Evolutionary conservation across 139 green algal species (phyloP).

Genomic region (Coelastrella sp.): DNA sequence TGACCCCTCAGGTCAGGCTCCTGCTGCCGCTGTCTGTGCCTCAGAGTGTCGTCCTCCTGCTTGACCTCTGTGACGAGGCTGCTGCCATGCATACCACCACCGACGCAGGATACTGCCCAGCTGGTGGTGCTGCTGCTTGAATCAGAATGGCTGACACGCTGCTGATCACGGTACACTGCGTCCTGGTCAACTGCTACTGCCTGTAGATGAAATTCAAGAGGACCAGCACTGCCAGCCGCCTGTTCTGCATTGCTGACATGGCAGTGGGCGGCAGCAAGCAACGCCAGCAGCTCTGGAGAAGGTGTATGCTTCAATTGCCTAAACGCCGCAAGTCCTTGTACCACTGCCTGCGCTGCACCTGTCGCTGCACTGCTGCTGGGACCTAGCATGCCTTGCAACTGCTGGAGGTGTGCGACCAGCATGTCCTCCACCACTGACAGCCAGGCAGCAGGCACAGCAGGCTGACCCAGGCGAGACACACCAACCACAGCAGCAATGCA

Average conservation of each 20-base stretch:
- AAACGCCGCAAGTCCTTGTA: background rate
- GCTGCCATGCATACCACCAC: too few relatives aligned
- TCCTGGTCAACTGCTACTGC: too few relatives aligned
- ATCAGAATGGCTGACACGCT: too few relatives aligned
- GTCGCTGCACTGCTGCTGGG: background rate
- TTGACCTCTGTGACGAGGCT: too few relatives aligned
- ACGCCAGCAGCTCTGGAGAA: constrained; percentile 9
- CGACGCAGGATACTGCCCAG: too few relatives aligned
- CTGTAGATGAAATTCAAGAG: too few relatives aligned
- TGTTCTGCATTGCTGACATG: background rate
- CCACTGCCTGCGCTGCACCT: background rate
- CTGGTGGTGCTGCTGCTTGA: too few relatives aligned
- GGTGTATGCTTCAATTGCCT: background rate
- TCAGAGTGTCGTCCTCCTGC: too few relatives aligned
- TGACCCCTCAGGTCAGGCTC: too few relatives aligned
- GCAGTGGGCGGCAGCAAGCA: background rate
- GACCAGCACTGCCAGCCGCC: too few relatives aligned
- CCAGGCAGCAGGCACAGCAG: background rate
- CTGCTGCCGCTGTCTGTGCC: too few relatives aligned
- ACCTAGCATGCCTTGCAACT: background rate
- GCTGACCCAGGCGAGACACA: background rate
- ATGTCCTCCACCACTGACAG: background rate
- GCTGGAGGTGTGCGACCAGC: background rate
- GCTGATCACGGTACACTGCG: too few relatives aligned
- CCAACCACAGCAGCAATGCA: background rate